Evolutionary conservation across 495 filamentous ascomycete genomes (phyloP).

Genomic region (Penicillium coffeae): DNA sequence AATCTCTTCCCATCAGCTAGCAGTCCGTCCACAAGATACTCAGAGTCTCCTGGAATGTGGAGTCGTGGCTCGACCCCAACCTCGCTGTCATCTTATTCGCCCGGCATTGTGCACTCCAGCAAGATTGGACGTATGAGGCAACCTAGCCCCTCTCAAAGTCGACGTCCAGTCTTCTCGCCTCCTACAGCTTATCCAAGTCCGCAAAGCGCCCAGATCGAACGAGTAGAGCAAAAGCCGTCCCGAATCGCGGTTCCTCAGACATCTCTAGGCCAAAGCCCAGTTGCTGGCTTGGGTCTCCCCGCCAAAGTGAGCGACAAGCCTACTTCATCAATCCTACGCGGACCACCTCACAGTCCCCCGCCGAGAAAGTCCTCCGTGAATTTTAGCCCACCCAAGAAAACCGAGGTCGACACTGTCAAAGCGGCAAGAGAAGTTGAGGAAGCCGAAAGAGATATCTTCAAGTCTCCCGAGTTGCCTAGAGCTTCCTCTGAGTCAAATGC

Average conservation of each 20-base stretch:
- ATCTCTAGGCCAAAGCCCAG: slow-evolving; percentile 1
- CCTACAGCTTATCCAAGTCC: slow-evolving; percentile 47
- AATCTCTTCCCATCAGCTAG: slow-evolving; percentile 64
- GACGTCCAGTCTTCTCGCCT: slow-evolving; percentile 58
- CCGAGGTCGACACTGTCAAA: slow-evolving; percentile 20
- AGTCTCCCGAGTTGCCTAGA: slow-evolving; percentile 2
- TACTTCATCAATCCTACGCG: slow-evolving; percentile 2
- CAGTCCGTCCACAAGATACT: slow-evolving; percentile 91
- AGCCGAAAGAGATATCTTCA: slow-evolving; percentile 22
- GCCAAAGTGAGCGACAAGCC: slow-evolving; percentile 1
- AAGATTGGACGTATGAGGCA: slow-evolving; percentile 58
- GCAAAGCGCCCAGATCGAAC: slow-evolving; percentile 61
- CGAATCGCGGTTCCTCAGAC: slow-evolving; percentile 39
- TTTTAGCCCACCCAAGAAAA: slow-evolving; percentile 24
- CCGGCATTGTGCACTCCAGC: slow-evolving; percentile 63
- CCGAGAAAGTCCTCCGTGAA: slow-evolving; percentile 61
- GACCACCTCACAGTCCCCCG: slow-evolving; percentile 57
- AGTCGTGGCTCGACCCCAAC: slow-evolving; percentile 89
- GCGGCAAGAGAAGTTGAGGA: slow-evolving; percentile 23
- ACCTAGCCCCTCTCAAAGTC: slow-evolving; percentile 59
- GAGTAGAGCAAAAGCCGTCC: slow-evolving; percentile 57
- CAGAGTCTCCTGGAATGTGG: slow-evolving; percentile 86
- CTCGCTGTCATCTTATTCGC: slow-evolving; percentile 95
- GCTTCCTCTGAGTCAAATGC: background rate
- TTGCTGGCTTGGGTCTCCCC: background rate